Base-by-base conservation (phyloP, 2,329 filamentous ascomycete genomes). In the Cytospora piceae region DNA sequence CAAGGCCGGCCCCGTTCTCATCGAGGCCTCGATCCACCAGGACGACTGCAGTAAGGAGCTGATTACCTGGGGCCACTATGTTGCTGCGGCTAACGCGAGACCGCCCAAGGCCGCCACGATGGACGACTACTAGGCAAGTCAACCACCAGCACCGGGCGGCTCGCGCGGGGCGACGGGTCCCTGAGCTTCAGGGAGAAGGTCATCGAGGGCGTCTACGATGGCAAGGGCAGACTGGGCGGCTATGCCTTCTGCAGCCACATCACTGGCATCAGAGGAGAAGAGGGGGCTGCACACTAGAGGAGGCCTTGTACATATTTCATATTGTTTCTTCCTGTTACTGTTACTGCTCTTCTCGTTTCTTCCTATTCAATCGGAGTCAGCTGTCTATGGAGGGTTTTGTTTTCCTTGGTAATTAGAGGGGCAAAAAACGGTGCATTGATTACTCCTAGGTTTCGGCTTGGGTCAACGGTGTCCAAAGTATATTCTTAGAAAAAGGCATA, bases 11-110 rank as follows among this genome's bases (percentile, higher is more conserved):
- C 71, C 71, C 1, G 70, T 70, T 31, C 63, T 73, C 56, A 71
- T 73, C 53, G 71, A 73, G 70, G 72, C 71, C 57, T 63, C 66
- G 11, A 73, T 73, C 59, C 67, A 73, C 61, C 71, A 73, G 70
- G 71, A 73, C 52, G 71, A 73, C 49, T 73, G 71, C 66, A 70
- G 68, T 53, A 67, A 64, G 65, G 71, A 73, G 67, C 65, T 73
- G 49, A 73, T 73, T 32, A 73, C 71, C 6, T 73, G 71, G 71
- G 71, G 71, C 31, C 71, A 73, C 58, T 72, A 69, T 58, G 71
- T 73, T 55, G 71, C 71, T 22, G 66, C 70, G 20, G 71, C 71
- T 55, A 73, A 73, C 66, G 71, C 70, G n/a, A 69, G 71, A 63
- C 70, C 71, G 52, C 71, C 71, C 34, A 68, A 58, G 51, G 64